Evolutionary conservation across 1,284 basidiomycete genomes (phyloP).

Genomic region (Leucocoprinus gongylophorus): DNA sequence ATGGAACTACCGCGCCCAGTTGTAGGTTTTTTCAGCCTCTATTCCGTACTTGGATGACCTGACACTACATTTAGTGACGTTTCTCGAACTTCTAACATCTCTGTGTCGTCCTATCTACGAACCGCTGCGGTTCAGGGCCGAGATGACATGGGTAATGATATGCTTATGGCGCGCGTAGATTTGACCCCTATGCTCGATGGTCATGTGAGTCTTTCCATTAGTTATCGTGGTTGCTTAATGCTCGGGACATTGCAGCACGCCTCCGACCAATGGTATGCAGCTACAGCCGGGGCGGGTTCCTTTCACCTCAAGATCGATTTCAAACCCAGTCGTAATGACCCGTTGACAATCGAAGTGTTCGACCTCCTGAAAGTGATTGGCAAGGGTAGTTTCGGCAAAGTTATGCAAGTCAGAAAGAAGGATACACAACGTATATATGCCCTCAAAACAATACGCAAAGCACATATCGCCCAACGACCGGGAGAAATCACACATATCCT

Average conservation of each 20-base stretch:
- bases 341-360: constrained; percentile 92
- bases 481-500: constrained; percentile 99
- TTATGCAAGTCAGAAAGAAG: constrained; percentile 98
- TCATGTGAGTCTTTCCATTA: constrained; percentile 43
- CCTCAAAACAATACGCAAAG: constrained; percentile 97
- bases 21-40: constrained; percentile 47
- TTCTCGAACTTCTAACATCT: constrained; percentile 84
- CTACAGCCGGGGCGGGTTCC: constrained; percentile 80
- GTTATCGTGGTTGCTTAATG: background rate
- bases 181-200: constrained; percentile 84
- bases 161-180: constrained; percentile 88
- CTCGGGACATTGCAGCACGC: constrained; percentile 42
- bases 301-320: constrained; percentile 97
- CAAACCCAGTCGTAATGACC: constrained; percentile 75
- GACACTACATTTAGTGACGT: constrained; percentile 58
- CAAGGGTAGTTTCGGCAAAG: constrained; percentile 96
- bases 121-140: constrained; percentile 59
- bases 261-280: constrained; percentile 83
- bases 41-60: constrained; percentile 1
- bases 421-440: constrained; percentile 98
- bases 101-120: constrained; percentile 83
- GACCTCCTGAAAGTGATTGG: constrained; percentile 98
- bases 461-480: constrained; percentile 92
- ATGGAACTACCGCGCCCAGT: constrained; percentile 97
- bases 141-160: constrained; percentile 81